Evolutionary conservation across 2,329 filamentous ascomycete genomes (phyloP).

Genomic region (Cryphonectria radicalis): DNA sequence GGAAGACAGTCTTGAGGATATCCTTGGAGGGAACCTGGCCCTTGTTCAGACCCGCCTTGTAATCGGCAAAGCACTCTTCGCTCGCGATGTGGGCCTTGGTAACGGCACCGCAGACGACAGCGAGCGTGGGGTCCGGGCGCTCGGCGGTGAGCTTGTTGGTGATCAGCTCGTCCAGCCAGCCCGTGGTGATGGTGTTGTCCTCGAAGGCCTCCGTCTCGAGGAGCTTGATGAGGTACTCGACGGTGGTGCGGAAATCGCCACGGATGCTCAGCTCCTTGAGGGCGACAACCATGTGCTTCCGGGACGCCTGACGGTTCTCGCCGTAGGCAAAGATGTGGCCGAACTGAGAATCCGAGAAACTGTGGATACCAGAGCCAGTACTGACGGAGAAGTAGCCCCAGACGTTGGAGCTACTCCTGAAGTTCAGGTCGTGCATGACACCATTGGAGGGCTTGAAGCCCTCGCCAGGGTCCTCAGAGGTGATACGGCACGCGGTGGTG

Average conservation of each 20-base stretch:
- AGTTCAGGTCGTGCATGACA: slow-evolving; percentile 99
- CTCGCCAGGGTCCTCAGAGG: slow-evolving; percentile 97
- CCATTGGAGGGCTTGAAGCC: slow-evolving; percentile 99
- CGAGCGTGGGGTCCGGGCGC: slow-evolving; percentile 88
- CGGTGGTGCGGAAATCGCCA: slow-evolving; percentile 97
- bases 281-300: slow-evolving; percentile 99
- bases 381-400: slow-evolving; percentile 99
- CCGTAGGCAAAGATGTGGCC: slow-evolving; percentile 99
- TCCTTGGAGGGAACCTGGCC: slow-evolving; percentile 97
- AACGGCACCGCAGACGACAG: slow-evolving; percentile 93
- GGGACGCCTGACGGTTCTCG: slow-evolving; percentile 92
- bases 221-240: slow-evolving; percentile 98
- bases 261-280: slow-evolving; percentile 99
- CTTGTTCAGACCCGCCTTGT: slow-evolving; percentile 88
- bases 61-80: slow-evolving; percentile 85
- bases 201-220: slow-evolving; percentile 98
- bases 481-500: slow-evolving; percentile 98
- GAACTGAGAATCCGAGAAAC: slow-evolving; percentile 98
- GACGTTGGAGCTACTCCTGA: slow-evolving; percentile 96
- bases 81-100: slow-evolving; percentile 96
- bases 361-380: slow-evolving; percentile 95
- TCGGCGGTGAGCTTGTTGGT: slow-evolving; percentile 97
- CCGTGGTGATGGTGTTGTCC: slow-evolving; percentile 98
- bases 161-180: slow-evolving; percentile 98
- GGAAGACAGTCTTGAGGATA: slow-evolving; percentile 95